Conservation (phyloP, 345 rosid genomes). For the Citrus glauca region DNA sequence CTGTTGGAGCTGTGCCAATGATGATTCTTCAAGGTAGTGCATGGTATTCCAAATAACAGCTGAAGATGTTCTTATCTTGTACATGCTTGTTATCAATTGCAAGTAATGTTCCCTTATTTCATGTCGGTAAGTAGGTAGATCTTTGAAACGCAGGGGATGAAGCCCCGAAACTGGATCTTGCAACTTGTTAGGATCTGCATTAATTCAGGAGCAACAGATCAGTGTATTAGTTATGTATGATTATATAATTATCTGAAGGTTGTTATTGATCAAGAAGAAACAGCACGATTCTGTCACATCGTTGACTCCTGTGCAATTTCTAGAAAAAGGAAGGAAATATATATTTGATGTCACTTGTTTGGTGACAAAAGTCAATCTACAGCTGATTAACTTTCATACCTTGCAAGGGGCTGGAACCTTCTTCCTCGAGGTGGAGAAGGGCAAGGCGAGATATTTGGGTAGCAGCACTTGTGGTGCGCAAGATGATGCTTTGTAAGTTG, state of each 20-base stretch:
- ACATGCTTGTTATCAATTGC: not conserved
- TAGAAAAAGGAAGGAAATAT: not conserved
- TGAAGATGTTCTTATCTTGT: not conserved
- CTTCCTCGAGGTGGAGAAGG: not conserved
- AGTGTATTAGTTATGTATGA: not conserved
- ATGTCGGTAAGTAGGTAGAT: not conserved
- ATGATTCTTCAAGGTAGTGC: slow-evolving; percentile 15
- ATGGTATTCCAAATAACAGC: slow-evolving; percentile 1
- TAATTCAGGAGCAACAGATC: not conserved
- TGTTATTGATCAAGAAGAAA: not conserved
- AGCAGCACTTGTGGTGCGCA: slow-evolving; percentile 9
- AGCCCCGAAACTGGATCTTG: not conserved
- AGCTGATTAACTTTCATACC: not conserved
- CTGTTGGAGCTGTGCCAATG: not conserved
- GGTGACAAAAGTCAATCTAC: not conserved
- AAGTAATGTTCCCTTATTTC: too few species aligned
- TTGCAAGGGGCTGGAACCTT: not conserved
- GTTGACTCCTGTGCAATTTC: not conserved
- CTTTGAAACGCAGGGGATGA: not conserved
- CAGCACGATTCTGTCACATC: not conserved
- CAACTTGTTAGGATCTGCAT: not conserved
- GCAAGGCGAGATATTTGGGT: not conserved
- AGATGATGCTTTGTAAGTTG: slow-evolving; percentile 9
- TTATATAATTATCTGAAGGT: not conserved
- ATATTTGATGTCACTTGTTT: not conserved